A percentile compares a stretch with the other conserved stretches of the same genome.
Conservation (phyloP, 345 rosid species). For the Combretum micranthum region DNA sequence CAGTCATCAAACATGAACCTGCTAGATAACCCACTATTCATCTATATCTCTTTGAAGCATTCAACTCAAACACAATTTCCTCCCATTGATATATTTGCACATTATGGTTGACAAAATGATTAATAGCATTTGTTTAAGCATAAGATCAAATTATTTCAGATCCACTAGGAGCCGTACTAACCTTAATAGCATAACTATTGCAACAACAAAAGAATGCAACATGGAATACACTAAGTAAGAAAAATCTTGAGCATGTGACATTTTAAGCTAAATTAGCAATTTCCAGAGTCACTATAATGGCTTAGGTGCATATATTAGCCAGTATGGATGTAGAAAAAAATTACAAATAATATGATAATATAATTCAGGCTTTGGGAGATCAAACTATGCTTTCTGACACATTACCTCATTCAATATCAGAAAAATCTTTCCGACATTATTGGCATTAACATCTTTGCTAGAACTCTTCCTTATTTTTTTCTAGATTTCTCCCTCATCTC, state of each 20-base stretch:
- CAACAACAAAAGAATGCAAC: too few species aligned
- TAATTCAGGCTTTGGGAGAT: too few species aligned
- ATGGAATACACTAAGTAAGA: too few species aligned
- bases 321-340: too few species aligned
- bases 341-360: too few species aligned
- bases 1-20: conserved; percentile 65
- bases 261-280: too few species aligned
- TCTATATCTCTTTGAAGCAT: conserved; percentile 66
- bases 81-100: conserved; percentile 53
- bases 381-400: background rate
- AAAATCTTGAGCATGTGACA: too few species aligned
- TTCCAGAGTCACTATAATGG: too few species aligned
- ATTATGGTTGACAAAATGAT: conserved; percentile 9
- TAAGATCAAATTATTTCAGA: background rate
- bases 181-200: too few species aligned
- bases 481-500: conserved; percentile 18
- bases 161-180: too few species aligned
- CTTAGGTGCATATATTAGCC: too few species aligned
- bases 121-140: background rate
- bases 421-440: conserved; percentile 1
- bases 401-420: conserved; percentile 23
- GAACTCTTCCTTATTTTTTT: conserved; percentile 17
- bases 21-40: conserved; percentile 75
- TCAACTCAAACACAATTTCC: conserved; percentile 44
- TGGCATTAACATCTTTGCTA: conserved; percentile 17